Evolutionary conservation across 2,329 filamentous ascomycete species (phyloP).

Genomic region (Escovopsis weberi): DNA sequence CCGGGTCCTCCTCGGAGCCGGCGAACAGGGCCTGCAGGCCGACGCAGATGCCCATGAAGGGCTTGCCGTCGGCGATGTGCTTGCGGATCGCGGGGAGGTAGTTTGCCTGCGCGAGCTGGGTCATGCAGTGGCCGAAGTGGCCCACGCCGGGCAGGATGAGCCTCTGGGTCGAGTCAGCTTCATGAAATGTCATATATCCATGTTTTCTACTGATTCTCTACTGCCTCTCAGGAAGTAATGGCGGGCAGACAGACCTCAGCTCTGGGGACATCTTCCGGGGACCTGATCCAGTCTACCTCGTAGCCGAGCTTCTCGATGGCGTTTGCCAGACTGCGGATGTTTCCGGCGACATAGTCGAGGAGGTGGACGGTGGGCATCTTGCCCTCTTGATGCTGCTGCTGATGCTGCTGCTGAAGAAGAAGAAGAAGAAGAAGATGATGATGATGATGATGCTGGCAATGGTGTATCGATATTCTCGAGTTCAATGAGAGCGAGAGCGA

Average conservation of each 20-base stretch:
- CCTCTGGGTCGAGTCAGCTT: slow-evolving; percentile 38
- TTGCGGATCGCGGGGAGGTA: slow-evolving; percentile 70
- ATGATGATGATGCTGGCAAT: no score
- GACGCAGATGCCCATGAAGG: slow-evolving; percentile 96
- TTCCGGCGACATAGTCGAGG: slow-evolving; percentile 85
- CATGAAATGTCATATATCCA: no score
- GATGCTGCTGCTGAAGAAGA: no score
- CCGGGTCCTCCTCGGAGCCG: slow-evolving; percentile 64
- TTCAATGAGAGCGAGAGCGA: no score
- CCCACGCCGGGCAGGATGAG: slow-evolving; percentile 93
- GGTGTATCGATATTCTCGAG: no score
- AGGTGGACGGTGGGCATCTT: slow-evolving; percentile 66
- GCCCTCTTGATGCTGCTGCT: slow-evolving; percentile 2
- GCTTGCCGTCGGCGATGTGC: slow-evolving; percentile 83
- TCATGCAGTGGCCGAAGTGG: slow-evolving; percentile 92
- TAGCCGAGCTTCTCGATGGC: slow-evolving; percentile 94
- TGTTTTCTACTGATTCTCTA: no score
- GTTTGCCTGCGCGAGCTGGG: slow-evolving; percentile 65
- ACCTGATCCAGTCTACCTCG: slow-evolving; percentile 79
- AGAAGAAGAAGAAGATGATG: background rate
- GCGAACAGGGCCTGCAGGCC: slow-evolving; percentile 83
- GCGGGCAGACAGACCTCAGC: slow-evolving; percentile 49
- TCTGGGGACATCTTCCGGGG: slow-evolving; percentile 67
- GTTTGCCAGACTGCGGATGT: slow-evolving; percentile 90
- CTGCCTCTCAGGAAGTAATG: no score